phyloP scores from a whole-genome alignment of 176 grass and related monocot species.

The Oryza brachyantha region DNA sequence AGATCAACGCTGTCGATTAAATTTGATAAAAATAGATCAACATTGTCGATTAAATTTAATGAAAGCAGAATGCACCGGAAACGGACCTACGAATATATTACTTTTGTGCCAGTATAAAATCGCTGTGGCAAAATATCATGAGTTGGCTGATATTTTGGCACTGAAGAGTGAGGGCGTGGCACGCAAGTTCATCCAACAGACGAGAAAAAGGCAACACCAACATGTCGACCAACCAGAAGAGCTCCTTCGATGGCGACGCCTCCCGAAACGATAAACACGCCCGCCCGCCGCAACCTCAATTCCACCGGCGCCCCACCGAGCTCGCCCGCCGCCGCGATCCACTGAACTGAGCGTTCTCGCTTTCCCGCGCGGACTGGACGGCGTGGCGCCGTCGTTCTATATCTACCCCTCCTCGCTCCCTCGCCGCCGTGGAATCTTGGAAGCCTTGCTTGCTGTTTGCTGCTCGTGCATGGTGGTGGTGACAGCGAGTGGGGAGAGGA shows the following conservation, averaged over 20 bases:
- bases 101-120: no score
- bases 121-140: background rate
- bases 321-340: no score
- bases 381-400: no score
- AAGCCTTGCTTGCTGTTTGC: background rate
- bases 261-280: background rate
- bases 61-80: no score
- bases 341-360: no score
- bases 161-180: background rate
- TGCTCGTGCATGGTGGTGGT: background rate
- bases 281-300: background rate
- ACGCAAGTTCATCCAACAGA: background rate
- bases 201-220: background rate
- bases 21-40: no score
- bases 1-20: no score
- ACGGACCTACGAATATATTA: no score
- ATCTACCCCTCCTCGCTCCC: no score
- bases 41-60: no score
- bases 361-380: no score
- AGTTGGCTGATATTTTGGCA: background rate
- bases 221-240: background rate
- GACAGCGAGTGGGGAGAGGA: background rate
- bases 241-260: background rate
- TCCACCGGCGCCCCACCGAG: background rate
- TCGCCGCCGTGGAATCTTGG: background rate